Conservation (phyloP, 306 rosid species). For the Cicer judaicum region DNA sequence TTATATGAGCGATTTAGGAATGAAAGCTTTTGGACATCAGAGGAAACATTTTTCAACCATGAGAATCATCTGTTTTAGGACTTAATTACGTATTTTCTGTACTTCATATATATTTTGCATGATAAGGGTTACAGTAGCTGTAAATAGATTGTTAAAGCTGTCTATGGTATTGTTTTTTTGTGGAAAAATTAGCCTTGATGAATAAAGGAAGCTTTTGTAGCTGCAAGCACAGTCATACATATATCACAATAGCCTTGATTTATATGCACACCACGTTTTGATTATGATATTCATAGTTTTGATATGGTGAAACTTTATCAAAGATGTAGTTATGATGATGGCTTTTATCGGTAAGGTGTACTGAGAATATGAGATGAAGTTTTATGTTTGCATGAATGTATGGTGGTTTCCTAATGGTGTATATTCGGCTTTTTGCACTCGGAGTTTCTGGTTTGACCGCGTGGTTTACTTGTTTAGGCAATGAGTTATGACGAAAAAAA, state of each 20-base stretch:
- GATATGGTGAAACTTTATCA: too few species aligned
- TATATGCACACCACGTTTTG: background rate
- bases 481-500: background rate
- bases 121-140: background rate
- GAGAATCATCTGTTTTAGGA: background rate
- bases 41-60: background rate
- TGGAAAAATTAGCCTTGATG: background rate
- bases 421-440: background rate
- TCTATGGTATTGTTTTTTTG: background rate
- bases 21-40: background rate
- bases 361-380: too few species aligned
- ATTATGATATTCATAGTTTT: too few species aligned
- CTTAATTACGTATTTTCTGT: too few species aligned
- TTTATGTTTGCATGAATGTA: too few species aligned
- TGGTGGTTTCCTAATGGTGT: background rate
- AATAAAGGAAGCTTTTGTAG: background rate
- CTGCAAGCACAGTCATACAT: background rate
- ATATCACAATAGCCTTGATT: background rate
- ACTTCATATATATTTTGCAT: background rate
- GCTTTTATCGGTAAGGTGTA: too few species aligned
- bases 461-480: background rate
- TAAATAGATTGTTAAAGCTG: background rate
- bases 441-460: too few species aligned
- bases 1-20: background rate
- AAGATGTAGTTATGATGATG: too few species aligned